Evolutionary conservation across 768 basidiomycete species (phyloP), one percentile per base, ranked within the genome.

Genomic region (Tricholoma flavovirens): DNA sequence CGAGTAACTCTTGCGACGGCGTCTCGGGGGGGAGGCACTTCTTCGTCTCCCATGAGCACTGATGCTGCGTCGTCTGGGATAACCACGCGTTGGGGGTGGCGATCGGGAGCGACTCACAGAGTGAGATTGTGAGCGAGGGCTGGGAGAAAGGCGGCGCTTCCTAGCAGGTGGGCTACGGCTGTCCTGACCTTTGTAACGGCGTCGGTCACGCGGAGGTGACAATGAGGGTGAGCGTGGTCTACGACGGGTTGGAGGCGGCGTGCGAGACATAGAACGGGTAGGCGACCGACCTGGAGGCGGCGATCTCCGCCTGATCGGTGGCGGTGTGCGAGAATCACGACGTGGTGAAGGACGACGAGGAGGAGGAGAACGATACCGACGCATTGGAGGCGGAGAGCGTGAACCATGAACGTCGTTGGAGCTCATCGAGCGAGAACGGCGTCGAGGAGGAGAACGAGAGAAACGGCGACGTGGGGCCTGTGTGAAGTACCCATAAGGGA

Each of bases 101-200:
- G 76, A 74, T 45, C 76, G 64, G 17, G 77, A 78, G 5, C 77
- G 74, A 42, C 75, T 77, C 21, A 62, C 36, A 15, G 70, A 72
- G 2, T 49, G 66, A 5, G 73, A 72, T 11, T 60, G 68, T 9
- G 73, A 70, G 21, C 66, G 63, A 22, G 64, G 56, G n/a, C 64
- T 38, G 24, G 73, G 73, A 24, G 77, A 77, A 9, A 77, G 58
- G 38, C 77, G 72, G 24, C 77, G 75, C 26, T 76, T 70, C 7
- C 81, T 74, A 19, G 74, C 62, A 33, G 78, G 82, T 0, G 84
- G 87, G 64, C 83, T 84, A 46, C 82, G 81, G 58, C 80, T 83
- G 59, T 76, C 76, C 48, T 73, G 64, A 51, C 65, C 71, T 59
- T 64, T 63, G 29, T 71, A 69, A 36, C 75, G 73, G 45, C 67